These are phyloP conservation scores for Paramecium sonneborni DNA, from an alignment of 73 alveolate genomes.

Conservation along the genomic window DNA sequence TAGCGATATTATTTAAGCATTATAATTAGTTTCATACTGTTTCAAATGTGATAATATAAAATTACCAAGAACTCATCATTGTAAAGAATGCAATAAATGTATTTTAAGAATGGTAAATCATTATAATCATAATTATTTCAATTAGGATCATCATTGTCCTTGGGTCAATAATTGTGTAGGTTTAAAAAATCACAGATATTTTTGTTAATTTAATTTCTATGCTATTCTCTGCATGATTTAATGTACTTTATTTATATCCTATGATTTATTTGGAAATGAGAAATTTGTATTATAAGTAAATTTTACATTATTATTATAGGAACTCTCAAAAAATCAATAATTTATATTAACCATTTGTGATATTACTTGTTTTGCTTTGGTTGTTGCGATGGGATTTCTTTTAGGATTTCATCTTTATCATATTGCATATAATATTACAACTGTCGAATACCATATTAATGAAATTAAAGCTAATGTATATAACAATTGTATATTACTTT, in stretches of 20 bases:
- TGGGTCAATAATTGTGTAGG: slow-evolving; percentile 92
- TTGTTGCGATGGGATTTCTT: slow-evolving; percentile 9
- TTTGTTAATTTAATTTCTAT: slow-evolving; percentile 55
- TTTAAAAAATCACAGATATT: slow-evolving; percentile 74
- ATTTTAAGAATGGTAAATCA: slow-evolving; percentile 73
- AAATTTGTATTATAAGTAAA: not conserved
- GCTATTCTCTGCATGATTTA: slow-evolving; percentile 26
- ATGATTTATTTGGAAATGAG: not conserved
- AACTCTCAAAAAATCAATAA: not conserved
- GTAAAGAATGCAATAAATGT: slow-evolving; percentile 83
- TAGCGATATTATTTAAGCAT: slow-evolving; percentile 29
- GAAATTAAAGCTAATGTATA: slow-evolving; percentile 28
- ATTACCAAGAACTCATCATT: slow-evolving; percentile 89
- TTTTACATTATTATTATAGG: not conserved
- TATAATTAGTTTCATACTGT: slow-evolving; percentile 55
- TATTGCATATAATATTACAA: not conserved
- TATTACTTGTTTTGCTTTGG: slow-evolving; percentile 15
- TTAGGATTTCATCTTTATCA: slow-evolving; percentile 39
- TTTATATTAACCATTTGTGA: not conserved
- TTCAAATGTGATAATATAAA: slow-evolving; percentile 73
- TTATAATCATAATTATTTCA: not conserved
- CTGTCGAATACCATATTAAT: slow-evolving; percentile 36
- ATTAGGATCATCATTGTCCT: slow-evolving; percentile 90
- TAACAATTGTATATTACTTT: not conserved
- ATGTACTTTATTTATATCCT: not conserved